phyloP scores from a whole-genome alignment of 2,329 filamentous ascomycete genomes.

The Pyrenochaeta sp. region DNA sequence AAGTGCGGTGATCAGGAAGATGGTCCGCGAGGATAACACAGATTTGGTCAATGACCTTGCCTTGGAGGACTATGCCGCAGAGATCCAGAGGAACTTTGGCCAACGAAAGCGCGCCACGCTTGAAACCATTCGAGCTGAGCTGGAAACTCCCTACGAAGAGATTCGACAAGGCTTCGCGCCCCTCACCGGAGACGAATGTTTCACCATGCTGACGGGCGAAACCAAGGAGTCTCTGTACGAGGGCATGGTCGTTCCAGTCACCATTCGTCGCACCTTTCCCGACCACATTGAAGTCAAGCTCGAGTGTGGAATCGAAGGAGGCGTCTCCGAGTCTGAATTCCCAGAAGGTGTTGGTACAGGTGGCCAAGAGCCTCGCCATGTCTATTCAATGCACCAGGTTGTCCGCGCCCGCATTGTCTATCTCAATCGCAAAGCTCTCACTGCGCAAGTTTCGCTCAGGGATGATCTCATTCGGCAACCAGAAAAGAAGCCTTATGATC shows the following conservation, averaged over 20 bases:
- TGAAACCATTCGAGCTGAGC: constrained; percentile 92
- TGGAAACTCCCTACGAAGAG: constrained; percentile 94
- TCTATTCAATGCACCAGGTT: constrained; percentile 82
- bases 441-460: constrained; percentile 81
- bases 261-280: constrained; percentile 85
- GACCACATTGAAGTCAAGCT: constrained; percentile 94
- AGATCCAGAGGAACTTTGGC: constrained; percentile 90
- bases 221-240: constrained; percentile 82
- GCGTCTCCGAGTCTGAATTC: constrained; percentile 82
- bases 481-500: constrained; percentile 61
- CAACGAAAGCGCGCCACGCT: constrained; percentile 94
- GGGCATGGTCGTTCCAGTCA: constrained; percentile 91
- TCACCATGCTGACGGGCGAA: constrained; percentile 96
- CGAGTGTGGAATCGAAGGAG: constrained; percentile 92
- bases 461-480: constrained; percentile 78
- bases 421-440: constrained; percentile 85
- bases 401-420: constrained; percentile 87
- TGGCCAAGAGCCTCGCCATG: constrained; percentile 60
- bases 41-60: constrained; percentile 96
- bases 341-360: constrained; percentile 68
- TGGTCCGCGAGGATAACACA: constrained; percentile 93
- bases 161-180: constrained; percentile 79
- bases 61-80: constrained; percentile 94
- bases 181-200: constrained; percentile 78
- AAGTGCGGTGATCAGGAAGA: constrained; percentile 88